These are phyloP conservation scores for Verticillium tricorpus DNA, from an alignment of 2,329 filamentous ascomycete genomes.

Conservation along the genomic window DNA sequence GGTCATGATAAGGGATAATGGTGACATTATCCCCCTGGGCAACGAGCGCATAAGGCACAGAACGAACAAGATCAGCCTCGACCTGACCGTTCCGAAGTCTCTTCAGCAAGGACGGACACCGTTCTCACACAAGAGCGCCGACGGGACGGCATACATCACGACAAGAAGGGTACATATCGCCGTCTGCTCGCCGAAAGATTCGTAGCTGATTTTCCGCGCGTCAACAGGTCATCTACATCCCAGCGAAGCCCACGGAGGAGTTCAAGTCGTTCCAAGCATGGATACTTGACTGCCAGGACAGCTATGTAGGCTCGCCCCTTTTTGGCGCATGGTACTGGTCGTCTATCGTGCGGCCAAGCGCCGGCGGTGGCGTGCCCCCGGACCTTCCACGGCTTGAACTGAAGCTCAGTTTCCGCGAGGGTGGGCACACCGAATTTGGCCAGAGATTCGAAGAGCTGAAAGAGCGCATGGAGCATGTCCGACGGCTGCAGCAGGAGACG, in stretches of 20 bases:
- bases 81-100: conserved; percentile 66
- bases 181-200: conserved; percentile 1
- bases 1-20: conserved; percentile 81
- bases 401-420: conserved; percentile 88
- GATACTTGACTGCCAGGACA: conserved; percentile 82
- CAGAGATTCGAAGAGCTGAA: conserved; percentile 77
- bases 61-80: conserved; percentile 73
- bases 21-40: conserved; percentile 77
- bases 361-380: conserved; percentile 76
- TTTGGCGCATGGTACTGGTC: conserved; percentile 92
- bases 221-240: conserved; percentile 78
- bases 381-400: conserved; percentile 70
- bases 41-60: conserved; percentile 78
- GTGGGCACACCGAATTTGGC: conserved; percentile 90
- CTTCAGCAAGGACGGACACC: conserved; percentile 55
- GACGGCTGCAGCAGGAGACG: conserved; percentile 67
- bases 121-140: conserved; percentile 67
- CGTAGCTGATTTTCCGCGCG: conserved; percentile 4
- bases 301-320: conserved; percentile 81
- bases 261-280: conserved; percentile 88
- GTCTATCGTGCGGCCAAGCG: conserved; percentile 72
- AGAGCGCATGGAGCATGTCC: conserved; percentile 75
- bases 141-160: conserved; percentile 74
- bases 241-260: conserved; percentile 59
- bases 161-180: conserved; percentile 68